These are phyloP conservation scores for Penicillium paxilli DNA, from an alignment of 495 filamentous ascomycete genomes.

Conservation along the genomic window DNA sequence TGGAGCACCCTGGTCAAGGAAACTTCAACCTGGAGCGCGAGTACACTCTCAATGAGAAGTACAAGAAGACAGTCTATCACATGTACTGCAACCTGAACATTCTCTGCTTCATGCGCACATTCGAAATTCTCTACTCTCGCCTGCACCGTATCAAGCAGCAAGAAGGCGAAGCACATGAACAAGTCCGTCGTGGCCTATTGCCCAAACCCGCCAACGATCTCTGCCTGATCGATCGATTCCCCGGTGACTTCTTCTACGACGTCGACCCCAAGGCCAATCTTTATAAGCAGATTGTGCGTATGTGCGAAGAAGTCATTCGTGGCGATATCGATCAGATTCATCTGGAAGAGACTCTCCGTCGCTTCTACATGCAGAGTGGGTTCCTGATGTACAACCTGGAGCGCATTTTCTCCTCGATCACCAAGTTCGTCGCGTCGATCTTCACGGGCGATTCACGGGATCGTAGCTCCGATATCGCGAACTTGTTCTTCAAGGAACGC, in stretches of 20 bases:
- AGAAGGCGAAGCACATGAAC: slow-evolving; percentile 67
- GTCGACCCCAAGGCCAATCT: slow-evolving; percentile 60
- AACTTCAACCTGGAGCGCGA: slow-evolving; percentile 57
- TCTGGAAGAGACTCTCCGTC: slow-evolving; percentile 86
- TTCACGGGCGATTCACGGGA: slow-evolving; percentile 83
- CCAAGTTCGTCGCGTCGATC: slow-evolving; percentile 72
- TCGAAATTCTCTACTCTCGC: slow-evolving; percentile 83
- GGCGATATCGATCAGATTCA: slow-evolving; percentile 75
- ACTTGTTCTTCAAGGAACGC: slow-evolving; percentile 78
- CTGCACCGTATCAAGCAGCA: slow-evolving; percentile 77
- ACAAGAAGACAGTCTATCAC: slow-evolving; percentile 74
- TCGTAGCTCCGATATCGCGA: slow-evolving; percentile 81
- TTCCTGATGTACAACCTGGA: slow-evolving; percentile 90
- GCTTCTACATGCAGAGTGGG: slow-evolving; percentile 82
- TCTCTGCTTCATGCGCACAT: slow-evolving; percentile 89
- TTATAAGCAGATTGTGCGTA: slow-evolving; percentile 66
- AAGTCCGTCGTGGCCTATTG: slow-evolving; percentile 63
- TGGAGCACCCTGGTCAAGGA: slow-evolving; percentile 56
- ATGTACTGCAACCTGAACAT: slow-evolving; percentile 88
- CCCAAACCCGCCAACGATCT: slow-evolving; percentile 80
- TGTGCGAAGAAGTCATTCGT: slow-evolving; percentile 68
- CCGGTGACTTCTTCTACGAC: slow-evolving; percentile 81
- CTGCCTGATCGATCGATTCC: slow-evolving; percentile 70
- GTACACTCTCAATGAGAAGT: slow-evolving; percentile 76
- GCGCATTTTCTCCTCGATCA: slow-evolving; percentile 74